phyloP scores from a whole-genome alignment of 179 eudicot species.

The Heliamphora pulchella region DNA sequence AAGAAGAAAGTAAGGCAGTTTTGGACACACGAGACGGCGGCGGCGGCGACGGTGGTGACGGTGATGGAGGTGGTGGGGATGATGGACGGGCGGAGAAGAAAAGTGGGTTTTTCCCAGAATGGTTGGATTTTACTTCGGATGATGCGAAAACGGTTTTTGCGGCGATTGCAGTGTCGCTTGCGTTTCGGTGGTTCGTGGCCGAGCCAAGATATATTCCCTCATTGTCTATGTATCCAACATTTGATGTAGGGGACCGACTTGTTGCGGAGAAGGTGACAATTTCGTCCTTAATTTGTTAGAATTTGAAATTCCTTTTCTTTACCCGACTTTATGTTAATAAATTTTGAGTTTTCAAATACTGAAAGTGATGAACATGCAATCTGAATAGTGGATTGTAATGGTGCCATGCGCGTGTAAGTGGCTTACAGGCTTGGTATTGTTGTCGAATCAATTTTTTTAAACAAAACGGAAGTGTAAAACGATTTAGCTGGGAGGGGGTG shows the following conservation, averaged over 20 bases:
- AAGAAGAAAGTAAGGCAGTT: conserved; percentile 33
- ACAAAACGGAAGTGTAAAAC: too few relatives aligned
- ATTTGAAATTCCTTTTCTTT: not conserved
- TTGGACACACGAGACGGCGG: conserved; percentile 33
- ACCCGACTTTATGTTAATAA: not conserved
- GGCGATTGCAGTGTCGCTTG: conserved; percentile 75
- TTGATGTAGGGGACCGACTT: conserved; percentile 87
- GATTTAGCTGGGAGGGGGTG: too few relatives aligned
- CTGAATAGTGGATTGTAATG: not conserved
- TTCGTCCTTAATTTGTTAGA: not conserved
- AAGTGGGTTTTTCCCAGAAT: conserved; percentile 56
- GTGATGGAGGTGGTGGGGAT: conserved; percentile 48
- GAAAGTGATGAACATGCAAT: conserved; percentile 9
- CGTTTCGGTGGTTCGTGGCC: conserved; percentile 78
- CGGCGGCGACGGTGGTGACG: conserved; percentile 40
- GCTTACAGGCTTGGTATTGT: not conserved
- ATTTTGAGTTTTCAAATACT: not conserved
- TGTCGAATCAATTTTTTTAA: not conserved
- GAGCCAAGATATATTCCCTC: conserved; percentile 96
- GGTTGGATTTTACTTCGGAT: conserved; percentile 69
- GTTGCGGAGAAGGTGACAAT: conserved; percentile 84
- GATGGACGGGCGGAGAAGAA: conserved; percentile 29
- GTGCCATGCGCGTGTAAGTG: not conserved
- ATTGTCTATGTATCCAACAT: conserved; percentile 94
- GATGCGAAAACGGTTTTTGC: conserved; percentile 83